Evolutionary conservation across 2,329 filamentous ascomycete genomes (phyloP).

Genomic region (Phoma sp.): DNA sequence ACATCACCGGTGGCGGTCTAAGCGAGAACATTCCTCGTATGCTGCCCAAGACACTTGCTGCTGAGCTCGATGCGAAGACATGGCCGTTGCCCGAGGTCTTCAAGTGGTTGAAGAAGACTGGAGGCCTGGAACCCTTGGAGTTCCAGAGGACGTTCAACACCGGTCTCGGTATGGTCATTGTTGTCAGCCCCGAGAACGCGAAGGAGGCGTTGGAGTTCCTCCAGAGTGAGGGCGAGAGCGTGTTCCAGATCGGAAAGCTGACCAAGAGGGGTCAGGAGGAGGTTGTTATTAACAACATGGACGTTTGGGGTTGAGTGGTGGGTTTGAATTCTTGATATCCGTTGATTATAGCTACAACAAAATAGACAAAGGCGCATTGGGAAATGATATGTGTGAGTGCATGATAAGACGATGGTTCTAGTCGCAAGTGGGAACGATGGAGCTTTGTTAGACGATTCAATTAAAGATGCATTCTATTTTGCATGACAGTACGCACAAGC

Average conservation of each 20-base stretch:
- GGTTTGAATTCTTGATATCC: conserved; percentile 2
- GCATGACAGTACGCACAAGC: too few species aligned
- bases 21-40: conserved; percentile 94
- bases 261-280: conserved; percentile 60
- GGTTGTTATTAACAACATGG: conserved; percentile 63
- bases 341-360: background rate
- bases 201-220: conserved; percentile 66
- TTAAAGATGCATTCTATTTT: too few species aligned
- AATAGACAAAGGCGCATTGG: conserved; percentile 4
- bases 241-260: conserved; percentile 77
- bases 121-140: conserved; percentile 75
- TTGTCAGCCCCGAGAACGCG: conserved; percentile 71
- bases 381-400: background rate
- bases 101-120: conserved; percentile 78
- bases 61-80: conserved; percentile 75
- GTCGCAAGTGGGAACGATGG: background rate
- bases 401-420: background rate
- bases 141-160: conserved; percentile 96
- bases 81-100: conserved; percentile 84
- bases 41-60: conserved; percentile 78
- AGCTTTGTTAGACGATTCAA: too few species aligned
- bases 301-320: conserved; percentile 46
- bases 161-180: conserved; percentile 91
- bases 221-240: conserved; percentile 73
- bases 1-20: conserved; percentile 95